Percentiles rank a stretch among this genome's conserved stretches.
phyloP scores from a whole-genome alignment of 2,329 filamentous ascomycete species.

The Clarireedia homoeocarpa region DNA sequence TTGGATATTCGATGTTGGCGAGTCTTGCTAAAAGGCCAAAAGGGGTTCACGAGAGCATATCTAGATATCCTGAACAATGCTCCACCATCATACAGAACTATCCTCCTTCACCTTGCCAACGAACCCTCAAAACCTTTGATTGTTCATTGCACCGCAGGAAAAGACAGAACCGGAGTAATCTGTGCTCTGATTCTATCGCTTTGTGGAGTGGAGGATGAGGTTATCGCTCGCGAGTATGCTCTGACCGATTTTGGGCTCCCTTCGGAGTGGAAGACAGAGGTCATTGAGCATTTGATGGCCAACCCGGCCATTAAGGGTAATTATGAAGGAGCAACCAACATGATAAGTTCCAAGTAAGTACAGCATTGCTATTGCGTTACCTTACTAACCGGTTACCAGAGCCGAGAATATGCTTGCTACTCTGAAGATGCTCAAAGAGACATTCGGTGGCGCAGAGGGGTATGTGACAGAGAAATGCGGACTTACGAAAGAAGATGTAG shows the following conservation, averaged over 20 bases:
- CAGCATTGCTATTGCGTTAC: not conserved
- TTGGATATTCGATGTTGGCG: not conserved
- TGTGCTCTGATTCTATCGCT: slow-evolving; percentile 58
- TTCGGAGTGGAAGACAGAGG: slow-evolving; percentile 39
- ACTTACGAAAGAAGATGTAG: slow-evolving; percentile 47
- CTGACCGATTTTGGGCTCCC: slow-evolving; percentile 56
- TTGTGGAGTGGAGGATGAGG: slow-evolving; percentile 50
- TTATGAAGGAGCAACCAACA: slow-evolving; percentile 34
- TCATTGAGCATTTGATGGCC: slow-evolving; percentile 43
- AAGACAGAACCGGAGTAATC: slow-evolving; percentile 68
- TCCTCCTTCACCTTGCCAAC: slow-evolving; percentile 34
- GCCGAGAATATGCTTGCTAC: slow-evolving; percentile 44
- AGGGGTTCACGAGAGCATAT: slow-evolving; percentile 59
- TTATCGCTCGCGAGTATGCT: slow-evolving; percentile 60
- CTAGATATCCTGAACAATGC: slow-evolving; percentile 49
- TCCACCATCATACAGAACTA: slow-evolving; percentile 45
- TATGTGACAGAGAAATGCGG: slow-evolving; percentile 55
- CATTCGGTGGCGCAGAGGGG: slow-evolving; percentile 55
- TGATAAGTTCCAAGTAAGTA: slow-evolving; percentile 34
- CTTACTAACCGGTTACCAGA: slow-evolving; percentile 17
- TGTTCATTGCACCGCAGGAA: slow-evolving; percentile 69
- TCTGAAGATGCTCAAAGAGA: slow-evolving; percentile 46
- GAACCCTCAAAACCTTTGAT: slow-evolving; percentile 43
- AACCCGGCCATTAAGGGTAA: slow-evolving; percentile 39
- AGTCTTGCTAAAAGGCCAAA: slow-evolving; percentile 10